Evolutionary conservation across 495 filamentous ascomycete species (phyloP).

Genomic region (Daldinia loculata): DNA sequence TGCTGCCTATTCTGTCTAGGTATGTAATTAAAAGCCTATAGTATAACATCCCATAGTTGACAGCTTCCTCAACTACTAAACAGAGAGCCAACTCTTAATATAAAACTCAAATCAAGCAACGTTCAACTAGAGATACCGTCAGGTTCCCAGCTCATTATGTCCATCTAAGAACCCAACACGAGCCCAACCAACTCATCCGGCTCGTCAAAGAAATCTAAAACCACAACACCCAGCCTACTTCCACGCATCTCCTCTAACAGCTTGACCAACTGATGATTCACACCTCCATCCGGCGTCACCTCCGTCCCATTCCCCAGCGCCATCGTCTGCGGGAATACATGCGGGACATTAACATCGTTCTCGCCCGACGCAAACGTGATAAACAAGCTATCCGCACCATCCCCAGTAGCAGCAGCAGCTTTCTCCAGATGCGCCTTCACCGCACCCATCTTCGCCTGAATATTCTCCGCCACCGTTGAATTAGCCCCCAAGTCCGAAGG

Average conservation of each 20-base stretch:
- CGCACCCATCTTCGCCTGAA: not conserved
- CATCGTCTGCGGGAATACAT: conserved; percentile 58
- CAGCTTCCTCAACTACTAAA: no score
- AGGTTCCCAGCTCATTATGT: no score
- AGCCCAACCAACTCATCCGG: conserved; percentile 50
- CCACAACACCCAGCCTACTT: conserved; percentile 75
- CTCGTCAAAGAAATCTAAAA: conserved; percentile 63
- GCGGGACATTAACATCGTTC: conserved; percentile 52
- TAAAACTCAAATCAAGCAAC: not conserved
- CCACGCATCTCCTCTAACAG: conserved; percentile 76
- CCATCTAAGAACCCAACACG: conserved; percentile 23
- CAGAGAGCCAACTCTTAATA: not conserved
- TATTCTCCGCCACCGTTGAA: not conserved
- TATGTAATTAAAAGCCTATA: not conserved
- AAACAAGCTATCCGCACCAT: conserved; percentile 50
- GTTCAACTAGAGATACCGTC: not conserved
- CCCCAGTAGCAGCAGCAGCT: conserved; percentile 47
- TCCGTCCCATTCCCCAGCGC: conserved; percentile 56
- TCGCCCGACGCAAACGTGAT: conserved; percentile 61
- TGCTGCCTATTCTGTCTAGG: not conserved
- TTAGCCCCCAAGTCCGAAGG: not conserved
- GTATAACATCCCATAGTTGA: not conserved
- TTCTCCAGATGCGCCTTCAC: not conserved
- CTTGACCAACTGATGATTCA: conserved; percentile 75
- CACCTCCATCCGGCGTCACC: conserved; percentile 50